Percentiles rank a stretch among this genome's conserved stretches.
phyloP scores from a whole-genome alignment of 225 moss, liverwort and hornwort genomes.

The Pleurozium schreberi region DNA sequence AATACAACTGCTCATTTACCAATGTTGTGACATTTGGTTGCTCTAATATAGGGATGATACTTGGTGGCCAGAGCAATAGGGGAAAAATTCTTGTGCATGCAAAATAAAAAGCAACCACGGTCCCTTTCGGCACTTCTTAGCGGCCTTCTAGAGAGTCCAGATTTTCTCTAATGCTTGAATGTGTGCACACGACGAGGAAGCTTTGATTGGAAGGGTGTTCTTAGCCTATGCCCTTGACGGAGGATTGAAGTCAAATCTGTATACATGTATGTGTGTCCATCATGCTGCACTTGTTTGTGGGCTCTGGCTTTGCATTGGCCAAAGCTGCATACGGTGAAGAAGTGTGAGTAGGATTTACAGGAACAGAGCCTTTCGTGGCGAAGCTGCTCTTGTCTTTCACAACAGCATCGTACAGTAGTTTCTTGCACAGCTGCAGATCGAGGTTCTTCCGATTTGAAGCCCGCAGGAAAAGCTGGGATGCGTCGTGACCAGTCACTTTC shows the following conservation, averaged over 20 bases:
- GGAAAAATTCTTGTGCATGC: too few relatives aligned
- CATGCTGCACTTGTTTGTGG: neutral
- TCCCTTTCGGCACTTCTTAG: too few relatives aligned
- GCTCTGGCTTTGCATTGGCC: neutral
- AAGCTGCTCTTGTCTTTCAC: neutral
- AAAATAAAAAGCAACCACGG: too few relatives aligned
- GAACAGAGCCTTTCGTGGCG: neutral
- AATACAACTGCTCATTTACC: too few relatives aligned
- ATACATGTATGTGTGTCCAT: too few relatives aligned
- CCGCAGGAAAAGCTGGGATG: neutral
- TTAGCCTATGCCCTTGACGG: neutral
- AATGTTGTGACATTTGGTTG: too few relatives aligned
- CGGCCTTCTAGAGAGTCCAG: too few relatives aligned
- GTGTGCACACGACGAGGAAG: neutral
- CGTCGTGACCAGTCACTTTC: neutral
- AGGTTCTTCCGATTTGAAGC: neutral
- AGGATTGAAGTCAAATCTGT: neutral
- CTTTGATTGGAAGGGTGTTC: neutral
- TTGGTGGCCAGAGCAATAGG: too few relatives aligned
- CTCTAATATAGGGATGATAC: too few relatives aligned
- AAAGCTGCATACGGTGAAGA: neutral
- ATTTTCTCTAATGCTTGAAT: too few relatives aligned
- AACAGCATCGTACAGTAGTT: too few relatives aligned
- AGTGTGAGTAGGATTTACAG: neutral
- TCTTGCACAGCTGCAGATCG: neutral